Evolutionary conservation across 2,329 filamentous ascomycete genomes (phyloP).

Genomic region (Curvularia verruculosa): DNA sequence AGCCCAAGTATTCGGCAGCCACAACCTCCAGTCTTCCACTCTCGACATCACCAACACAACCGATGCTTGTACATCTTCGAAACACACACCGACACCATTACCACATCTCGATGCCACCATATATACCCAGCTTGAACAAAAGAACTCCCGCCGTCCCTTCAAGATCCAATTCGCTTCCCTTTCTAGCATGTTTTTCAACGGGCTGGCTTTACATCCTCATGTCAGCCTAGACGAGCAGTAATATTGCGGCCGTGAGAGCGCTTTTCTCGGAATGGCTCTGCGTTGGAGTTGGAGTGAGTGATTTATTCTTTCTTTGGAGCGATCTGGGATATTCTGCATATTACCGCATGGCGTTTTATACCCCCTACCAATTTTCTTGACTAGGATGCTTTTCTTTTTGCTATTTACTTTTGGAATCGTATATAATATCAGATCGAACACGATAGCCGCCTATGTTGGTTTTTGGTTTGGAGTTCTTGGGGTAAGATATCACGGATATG

Average conservation of each 20-base stretch:
- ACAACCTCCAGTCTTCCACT: not conserved
- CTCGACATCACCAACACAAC: too few relatives aligned
- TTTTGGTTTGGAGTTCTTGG: too few relatives aligned
- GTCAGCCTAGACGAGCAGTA: not conserved
- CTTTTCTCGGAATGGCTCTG: not conserved
- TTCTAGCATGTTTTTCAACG: not conserved
- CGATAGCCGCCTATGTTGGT: too few relatives aligned
- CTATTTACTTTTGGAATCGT: too few relatives aligned
- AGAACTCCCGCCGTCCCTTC: not conserved
- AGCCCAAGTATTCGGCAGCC: not conserved
- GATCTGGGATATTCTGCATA: not conserved
- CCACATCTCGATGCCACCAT: not conserved
- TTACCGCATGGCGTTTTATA: not conserved
- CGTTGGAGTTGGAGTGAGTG: not conserved
- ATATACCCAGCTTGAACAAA: not conserved
- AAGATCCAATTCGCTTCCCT: not conserved
- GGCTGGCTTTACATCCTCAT: not conserved
- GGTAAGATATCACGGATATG: not conserved
- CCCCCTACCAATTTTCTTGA: not conserved
- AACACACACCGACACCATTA: not conserved
- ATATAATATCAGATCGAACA: not conserved
- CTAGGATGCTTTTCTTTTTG: not conserved
- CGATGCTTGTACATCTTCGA: not conserved
- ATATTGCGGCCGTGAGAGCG: not conserved
- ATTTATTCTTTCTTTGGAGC: not conserved